Evolutionary conservation across 2,329 filamentous ascomycete species (phyloP).

Genomic region (Cladophialophora psammophila): DNA sequence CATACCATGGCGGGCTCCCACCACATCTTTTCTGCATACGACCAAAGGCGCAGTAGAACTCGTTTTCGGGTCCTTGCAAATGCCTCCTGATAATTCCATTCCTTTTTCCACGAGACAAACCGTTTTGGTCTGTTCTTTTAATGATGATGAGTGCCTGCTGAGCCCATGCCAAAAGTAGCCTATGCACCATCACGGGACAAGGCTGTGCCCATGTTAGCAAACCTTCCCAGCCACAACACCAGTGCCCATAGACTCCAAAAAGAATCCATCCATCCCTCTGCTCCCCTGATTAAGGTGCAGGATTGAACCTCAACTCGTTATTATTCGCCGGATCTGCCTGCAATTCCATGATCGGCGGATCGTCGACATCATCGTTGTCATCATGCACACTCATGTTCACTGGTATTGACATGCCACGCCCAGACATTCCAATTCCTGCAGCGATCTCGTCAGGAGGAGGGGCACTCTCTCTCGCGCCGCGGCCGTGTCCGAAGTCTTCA

Average conservation of each 20-base stretch:
- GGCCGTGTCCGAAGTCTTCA: constrained; percentile 21
- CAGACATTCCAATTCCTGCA: not conserved
- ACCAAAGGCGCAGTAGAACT: not conserved
- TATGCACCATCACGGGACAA: not conserved
- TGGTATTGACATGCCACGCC: constrained; percentile 20
- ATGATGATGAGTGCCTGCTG: not conserved
- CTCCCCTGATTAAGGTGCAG: constrained; percentile 7
- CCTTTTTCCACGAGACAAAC: constrained; percentile 1
- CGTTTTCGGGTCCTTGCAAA: not conserved
- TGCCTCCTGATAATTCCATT: not conserved
- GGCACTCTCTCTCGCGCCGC: constrained; percentile 37
- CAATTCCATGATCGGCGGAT: constrained; percentile 37
- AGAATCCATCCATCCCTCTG: not conserved
- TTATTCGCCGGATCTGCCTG: constrained; percentile 32
- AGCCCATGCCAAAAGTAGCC: constrained; percentile 1
- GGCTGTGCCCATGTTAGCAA: not conserved
- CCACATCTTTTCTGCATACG: not conserved
- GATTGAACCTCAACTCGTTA: constrained; percentile 28
- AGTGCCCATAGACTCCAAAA: not conserved
- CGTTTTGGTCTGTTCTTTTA: constrained; percentile 4
- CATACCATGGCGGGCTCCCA: not conserved
- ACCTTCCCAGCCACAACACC: not conserved
- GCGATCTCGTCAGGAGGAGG: constrained; percentile 32
- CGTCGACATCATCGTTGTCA: constrained; percentile 37
- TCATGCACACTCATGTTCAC: constrained; percentile 29